Evolutionary conservation across 2,329 filamentous ascomycete species (phyloP).

Genomic region (Botrytis deweyae): DNA sequence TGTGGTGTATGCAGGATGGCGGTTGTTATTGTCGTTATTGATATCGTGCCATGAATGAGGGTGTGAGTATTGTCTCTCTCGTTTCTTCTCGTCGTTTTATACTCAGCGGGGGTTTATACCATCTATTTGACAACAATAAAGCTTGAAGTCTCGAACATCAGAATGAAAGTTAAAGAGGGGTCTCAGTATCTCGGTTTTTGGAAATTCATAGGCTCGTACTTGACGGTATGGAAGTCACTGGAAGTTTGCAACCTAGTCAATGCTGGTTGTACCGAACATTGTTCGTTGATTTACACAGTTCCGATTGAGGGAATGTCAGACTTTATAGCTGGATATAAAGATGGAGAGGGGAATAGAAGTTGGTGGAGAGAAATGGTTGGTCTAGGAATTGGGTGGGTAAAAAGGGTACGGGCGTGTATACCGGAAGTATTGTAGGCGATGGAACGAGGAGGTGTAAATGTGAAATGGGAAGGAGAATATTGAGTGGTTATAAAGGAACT

Average conservation of each 20-base stretch:
- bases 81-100: background rate
- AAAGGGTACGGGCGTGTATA: no score
- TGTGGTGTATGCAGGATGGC: background rate
- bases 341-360: fast-evolving
- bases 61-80: background rate
- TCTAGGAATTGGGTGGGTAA: background rate
- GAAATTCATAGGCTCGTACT: background rate
- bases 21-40: background rate
- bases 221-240: background rate
- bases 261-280: fast-evolving
- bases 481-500: no score
- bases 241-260: background rate
- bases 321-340: background rate
- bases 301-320: background rate
- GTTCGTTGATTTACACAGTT: no score
- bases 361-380: background rate
- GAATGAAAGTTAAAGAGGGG: background rate
- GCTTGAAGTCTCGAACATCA: background rate
- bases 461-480: no score
- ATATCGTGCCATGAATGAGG: background rate
- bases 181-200: background rate
- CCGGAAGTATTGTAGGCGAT: no score
- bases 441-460: no score
- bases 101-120: background rate
- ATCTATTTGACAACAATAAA: background rate